A percentile compares a stretch with the other conserved stretches of the same genome.
Conservation (phyloP, 768 basidiomycete genomes). For the Dendrothele bispora region DNA sequence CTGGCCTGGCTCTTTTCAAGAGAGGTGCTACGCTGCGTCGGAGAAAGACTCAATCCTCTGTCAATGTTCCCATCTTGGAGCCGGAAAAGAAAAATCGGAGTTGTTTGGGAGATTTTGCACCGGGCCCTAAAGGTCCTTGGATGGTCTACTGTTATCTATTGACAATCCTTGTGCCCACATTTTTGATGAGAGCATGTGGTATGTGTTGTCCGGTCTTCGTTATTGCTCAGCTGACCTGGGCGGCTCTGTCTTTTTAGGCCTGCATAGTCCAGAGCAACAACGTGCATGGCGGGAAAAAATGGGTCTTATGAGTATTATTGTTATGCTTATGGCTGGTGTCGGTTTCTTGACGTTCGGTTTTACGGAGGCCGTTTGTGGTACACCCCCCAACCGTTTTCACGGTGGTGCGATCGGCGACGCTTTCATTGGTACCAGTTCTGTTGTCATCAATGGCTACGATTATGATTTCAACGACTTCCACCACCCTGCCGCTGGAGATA, state of each 20-base stretch:
- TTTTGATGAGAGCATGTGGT: conserved; percentile 80
- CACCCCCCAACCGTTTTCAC: conserved; percentile 79
- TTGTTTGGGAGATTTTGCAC: conserved; percentile 72
- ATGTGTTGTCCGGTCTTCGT: conserved; percentile 27
- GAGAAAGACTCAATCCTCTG: conserved; percentile 50
- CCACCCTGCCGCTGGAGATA: conserved; percentile 68
- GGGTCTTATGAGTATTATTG: conserved; percentile 82
- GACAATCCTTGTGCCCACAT: conserved; percentile 81
- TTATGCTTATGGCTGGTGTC: conserved; percentile 85
- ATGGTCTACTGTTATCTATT: conserved; percentile 91
- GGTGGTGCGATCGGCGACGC: conserved; percentile 73
- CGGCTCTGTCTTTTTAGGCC: conserved; percentile 47
- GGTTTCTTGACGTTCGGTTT: conserved; percentile 99
- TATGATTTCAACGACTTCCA: conserved; percentile 89
- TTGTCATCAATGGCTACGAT: conserved; percentile 92
- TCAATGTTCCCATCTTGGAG: conserved; percentile 35
- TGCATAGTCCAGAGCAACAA: conserved; percentile 88
- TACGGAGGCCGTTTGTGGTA: conserved; percentile 90
- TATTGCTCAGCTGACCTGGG: conserved; percentile 1
- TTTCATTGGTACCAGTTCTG: conserved; percentile 71
- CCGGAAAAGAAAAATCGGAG: conserved; percentile 39
- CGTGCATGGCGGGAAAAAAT: conserved; percentile 99
- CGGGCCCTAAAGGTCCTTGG: conserved; percentile 92
- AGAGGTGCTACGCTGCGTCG: conserved; percentile 79
- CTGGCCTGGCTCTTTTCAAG: conserved; percentile 90